Evolutionary conservation across 768 basidiomycete genomes (phyloP), one percentile per base, ranked within the genome.

Genomic region (Exsudoporus frostii): DNA sequence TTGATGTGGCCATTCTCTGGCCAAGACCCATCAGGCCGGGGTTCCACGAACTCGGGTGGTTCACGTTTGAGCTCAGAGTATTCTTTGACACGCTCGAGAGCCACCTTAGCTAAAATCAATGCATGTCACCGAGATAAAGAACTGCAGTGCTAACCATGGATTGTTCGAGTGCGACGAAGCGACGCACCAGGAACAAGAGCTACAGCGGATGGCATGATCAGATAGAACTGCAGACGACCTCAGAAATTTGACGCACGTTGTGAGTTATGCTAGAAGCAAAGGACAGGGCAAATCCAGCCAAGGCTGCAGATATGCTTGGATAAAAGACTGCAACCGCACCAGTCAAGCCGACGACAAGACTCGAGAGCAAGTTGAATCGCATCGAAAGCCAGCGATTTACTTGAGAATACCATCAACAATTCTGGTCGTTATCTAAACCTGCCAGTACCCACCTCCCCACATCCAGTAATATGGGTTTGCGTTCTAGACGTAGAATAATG

Each of bases 331-430:
- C 79, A 22, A 86, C 77, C 13, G 84, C 68, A 9, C 82, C 88
- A 15, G 85, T 91, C 32, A 84, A 70, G n/a, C 90, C 87, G 25
- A 94, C 72, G 52, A 92, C 79, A 29, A 77, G 76, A 54, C 83
- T 76, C 4, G 89, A 90, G 20, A 93, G 74, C 25, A 95, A 65
- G 63, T 93, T 89, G 79, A 95, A 95, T 10, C 94, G 86, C 55
- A 86, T 82, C 29, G 88, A 88, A 43, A 94, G 75, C 94, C 94
- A 98, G 40, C 92, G 85, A 66, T 93, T 94, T 17, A 94, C 90
- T 90, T 56, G 5, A 46, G 25, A 55, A 55, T 29, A 25, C 38
- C 5, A 38, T 57, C 51, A 61, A 46, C 20, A 46, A 45, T 48
- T 36, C 57, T 37, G 24, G 14, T 20, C 20, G 2, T 42, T 38